phyloP scores from a whole-genome alignment of 306 rosid genomes.

The Psophocarpus tetragonolobus region DNA sequence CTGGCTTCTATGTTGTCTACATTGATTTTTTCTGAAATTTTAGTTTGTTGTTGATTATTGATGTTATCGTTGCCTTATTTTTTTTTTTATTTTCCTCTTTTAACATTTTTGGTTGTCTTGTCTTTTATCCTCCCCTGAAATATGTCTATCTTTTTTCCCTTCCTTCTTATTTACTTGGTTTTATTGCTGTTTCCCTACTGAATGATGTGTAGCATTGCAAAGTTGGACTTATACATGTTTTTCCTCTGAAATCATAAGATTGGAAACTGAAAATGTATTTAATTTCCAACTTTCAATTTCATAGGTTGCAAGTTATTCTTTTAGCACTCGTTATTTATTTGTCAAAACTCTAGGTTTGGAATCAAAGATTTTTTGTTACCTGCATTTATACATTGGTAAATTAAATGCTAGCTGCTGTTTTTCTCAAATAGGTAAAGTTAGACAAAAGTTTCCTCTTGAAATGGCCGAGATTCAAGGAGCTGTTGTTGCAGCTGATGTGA shows the following conservation, averaged over 20 bases:
- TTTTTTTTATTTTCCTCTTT: neutral
- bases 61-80: neutral
- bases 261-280: neutral
- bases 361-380: neutral
- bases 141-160: neutral
- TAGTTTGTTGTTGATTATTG: slow-evolving; percentile 1
- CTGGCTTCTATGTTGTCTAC: neutral
- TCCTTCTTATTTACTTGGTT: slow-evolving; percentile 9
- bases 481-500: slow-evolving; percentile 92
- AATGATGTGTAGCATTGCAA: neutral
- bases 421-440: slow-evolving; percentile 72
- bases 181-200: neutral
- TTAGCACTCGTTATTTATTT: slow-evolving; percentile 9
- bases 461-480: slow-evolving; percentile 98
- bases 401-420: slow-evolving; percentile 29
- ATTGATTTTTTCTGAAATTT: slow-evolving; percentile 16
- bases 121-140: slow-evolving; percentile 15
- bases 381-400: neutral
- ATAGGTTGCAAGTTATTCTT: slow-evolving; percentile 16
- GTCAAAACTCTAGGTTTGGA: neutral
- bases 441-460: slow-evolving; percentile 94
- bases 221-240: neutral
- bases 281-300: slow-evolving; percentile 20
- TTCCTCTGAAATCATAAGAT: neutral
- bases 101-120: neutral